Base-by-base conservation (phyloP, 2,329 filamentous ascomycete genomes). In the Scopulariopsis brevicaulis region DNA sequence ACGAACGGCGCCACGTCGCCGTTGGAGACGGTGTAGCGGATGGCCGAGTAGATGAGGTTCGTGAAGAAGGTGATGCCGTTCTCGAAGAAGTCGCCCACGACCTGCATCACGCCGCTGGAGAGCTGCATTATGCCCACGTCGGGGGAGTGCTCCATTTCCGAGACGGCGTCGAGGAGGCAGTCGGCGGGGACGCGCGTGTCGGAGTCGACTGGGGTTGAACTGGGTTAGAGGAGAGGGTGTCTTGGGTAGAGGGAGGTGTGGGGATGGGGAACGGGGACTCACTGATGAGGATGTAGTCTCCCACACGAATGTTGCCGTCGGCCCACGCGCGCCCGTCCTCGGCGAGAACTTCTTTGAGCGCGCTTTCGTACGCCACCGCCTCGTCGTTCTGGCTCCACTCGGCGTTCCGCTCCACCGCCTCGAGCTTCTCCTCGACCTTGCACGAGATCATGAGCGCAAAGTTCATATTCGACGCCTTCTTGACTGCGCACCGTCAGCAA, bases 261-360 rank as follows among this genome's bases (percentile, higher is more conserved):
- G 20, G n/a, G 48, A 24, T 18, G 48, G 14, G 22, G 46, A 8
- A n/a, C 4, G 52, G 24, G 25, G 24, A 46, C 59, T 55, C 60
- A 61, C 60, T 59, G 10, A 62, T 74, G 35, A 89, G 74, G 60
- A 92, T 89, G 70, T 91, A 92, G 71, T 95, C 90, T 58, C 90
- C 90, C 24, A 95, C 77, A 56, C 90, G 88, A 64, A 96, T 86
- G 70, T 94, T 91, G 61, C 90, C 90, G 67, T 90, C 89, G 20
- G 89, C 89, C 87, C 86, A 89, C 32, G 87, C 87, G 32, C 85
- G 82, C 20, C 84, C 83, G 59, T 88, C 78, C 54, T 85, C 82
- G 53, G 84, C 79, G 43, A 92, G 77, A 20, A 86, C 81, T 60
- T 86, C 80, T 63, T 82, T 79, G 50, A 92, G 77, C 60, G 82